phyloP scores from a whole-genome alignment of 2,329 filamentous ascomycete genomes.

The Sporothrix luriei region DNA sequence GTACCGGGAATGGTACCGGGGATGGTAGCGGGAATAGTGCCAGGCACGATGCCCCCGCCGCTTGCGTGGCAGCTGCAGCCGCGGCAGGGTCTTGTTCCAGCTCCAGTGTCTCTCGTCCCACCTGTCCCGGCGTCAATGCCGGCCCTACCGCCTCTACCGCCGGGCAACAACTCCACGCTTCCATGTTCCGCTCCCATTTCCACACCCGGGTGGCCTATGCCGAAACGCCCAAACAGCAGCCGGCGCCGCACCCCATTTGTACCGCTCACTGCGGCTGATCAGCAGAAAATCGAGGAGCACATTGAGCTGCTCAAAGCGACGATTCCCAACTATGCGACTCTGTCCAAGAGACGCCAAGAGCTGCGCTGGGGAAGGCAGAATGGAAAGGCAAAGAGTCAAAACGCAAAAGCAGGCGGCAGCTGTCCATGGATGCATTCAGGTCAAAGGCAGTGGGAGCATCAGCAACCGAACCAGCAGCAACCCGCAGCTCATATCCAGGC shows the following conservation, averaged over 20 bases:
- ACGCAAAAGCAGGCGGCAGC: background rate
- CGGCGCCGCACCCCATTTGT: slow-evolving; percentile 19
- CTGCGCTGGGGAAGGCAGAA: slow-evolving; percentile 28
- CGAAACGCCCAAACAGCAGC: background rate
- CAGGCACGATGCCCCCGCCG: too few species aligned
- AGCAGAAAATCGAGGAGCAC: slow-evolving; percentile 36
- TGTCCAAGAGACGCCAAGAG: slow-evolving; percentile 33
- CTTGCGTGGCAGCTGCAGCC: background rate
- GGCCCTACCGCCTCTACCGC: background rate
- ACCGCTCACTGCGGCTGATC: slow-evolving; percentile 26
- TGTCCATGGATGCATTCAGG: background rate
- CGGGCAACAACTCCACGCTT: background rate
- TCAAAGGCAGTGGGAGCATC: background rate
- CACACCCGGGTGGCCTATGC: background rate
- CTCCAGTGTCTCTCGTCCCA: background rate
- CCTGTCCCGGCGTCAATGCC: background rate
- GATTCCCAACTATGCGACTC: slow-evolving; percentile 33
- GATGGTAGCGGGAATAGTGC: too few species aligned
- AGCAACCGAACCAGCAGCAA: background rate
- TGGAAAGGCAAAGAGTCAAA: background rate
- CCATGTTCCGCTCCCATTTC: too few species aligned
- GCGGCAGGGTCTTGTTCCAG: background rate
- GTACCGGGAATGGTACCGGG: background rate
- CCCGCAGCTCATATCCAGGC: background rate
- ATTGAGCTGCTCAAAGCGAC: slow-evolving; percentile 34